Evolutionary conservation across 371 early-diverging fungal genomes (phyloP).

Genomic region (Syncephalastrum monosporum): DNA sequence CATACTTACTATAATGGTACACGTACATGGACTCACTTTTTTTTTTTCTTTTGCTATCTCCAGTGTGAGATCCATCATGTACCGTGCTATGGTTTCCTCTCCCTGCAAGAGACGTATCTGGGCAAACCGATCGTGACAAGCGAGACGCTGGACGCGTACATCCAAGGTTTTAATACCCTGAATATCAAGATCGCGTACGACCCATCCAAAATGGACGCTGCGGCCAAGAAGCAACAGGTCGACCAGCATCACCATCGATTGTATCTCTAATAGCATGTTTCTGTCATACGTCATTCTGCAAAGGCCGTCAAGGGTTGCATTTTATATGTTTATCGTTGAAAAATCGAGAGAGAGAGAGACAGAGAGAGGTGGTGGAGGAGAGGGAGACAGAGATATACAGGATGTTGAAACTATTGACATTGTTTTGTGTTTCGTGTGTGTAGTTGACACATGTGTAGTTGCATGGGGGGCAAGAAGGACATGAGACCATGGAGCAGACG

Average conservation of each 20-base stretch:
- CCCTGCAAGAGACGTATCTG: conserved; percentile 42
- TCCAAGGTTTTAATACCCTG: conserved; percentile 16
- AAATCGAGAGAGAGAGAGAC: too few species aligned
- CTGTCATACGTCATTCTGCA: neutral
- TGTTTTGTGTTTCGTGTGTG: too few species aligned
- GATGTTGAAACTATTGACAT: too few species aligned
- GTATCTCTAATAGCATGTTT: conserved; percentile 27
- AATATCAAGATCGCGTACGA: conserved; percentile 12
- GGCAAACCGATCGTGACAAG: conserved; percentile 37
- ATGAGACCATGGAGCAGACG: neutral
- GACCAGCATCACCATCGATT: conserved; percentile 44
- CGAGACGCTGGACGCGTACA: conserved; percentile 34
- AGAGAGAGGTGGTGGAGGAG: too few species aligned
- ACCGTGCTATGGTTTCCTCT: conserved; percentile 36
- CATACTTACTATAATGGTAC: too few species aligned
- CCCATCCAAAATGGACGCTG: conserved; percentile 10
- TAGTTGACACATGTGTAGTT: too few species aligned
- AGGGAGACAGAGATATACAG: too few species aligned
- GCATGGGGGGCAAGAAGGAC: too few species aligned
- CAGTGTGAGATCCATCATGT: conserved; percentile 46
- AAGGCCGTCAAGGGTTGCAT: neutral
- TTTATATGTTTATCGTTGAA: neutral
- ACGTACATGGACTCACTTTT: too few species aligned
- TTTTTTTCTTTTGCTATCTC: neutral
- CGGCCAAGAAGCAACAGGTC: conserved; percentile 9